A percentile compares a stretch with the other conserved stretches of the same genome.
Evolutionary conservation across 768 basidiomycete species (phyloP).

Genomic region (Macrolepiota fuliginosa): DNA sequence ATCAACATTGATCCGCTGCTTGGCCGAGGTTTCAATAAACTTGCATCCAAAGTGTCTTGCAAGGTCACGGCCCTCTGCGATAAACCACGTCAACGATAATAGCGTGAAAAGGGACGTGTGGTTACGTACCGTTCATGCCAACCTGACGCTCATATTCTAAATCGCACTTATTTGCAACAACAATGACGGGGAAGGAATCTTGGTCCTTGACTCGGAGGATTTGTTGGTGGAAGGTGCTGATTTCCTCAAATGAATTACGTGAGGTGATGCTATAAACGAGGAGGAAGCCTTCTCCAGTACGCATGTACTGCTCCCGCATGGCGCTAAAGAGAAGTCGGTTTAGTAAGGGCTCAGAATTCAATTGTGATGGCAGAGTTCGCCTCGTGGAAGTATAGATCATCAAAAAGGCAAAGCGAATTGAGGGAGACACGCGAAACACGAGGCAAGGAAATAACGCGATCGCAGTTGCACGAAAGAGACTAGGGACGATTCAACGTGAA

Average conservation of each 20-base stretch:
- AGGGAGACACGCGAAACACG: conserved; percentile 12
- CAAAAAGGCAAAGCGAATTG: conserved; percentile 1
- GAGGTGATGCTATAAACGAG: conserved; percentile 99
- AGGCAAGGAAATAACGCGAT: conserved; percentile 10
- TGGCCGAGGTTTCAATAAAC: conserved; percentile 95
- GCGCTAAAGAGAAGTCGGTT: conserved; percentile 49
- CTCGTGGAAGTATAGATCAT: conserved; percentile 18
- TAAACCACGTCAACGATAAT: neutral
- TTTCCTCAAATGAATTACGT: conserved; percentile 96
- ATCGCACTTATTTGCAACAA: conserved; percentile 98
- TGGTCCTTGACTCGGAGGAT: conserved; percentile 96
- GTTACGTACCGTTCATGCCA: conserved; percentile 79
- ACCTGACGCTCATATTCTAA: conserved; percentile 96
- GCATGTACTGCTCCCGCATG: conserved; percentile 99
- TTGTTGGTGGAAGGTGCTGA: conserved; percentile 93
- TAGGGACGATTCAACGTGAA: neutral
- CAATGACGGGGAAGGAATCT: conserved; percentile 91
- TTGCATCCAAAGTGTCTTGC: conserved; percentile 94
- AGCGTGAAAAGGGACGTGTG: neutral
- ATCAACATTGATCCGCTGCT: conserved; percentile 95
- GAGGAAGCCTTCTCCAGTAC: conserved; percentile 96
- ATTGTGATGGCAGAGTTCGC: conserved; percentile 11
- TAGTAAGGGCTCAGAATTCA: conserved; percentile 6
- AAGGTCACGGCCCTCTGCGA: conserved; percentile 91
- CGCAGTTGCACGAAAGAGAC: neutral